Evolutionary conservation across 1,284 basidiomycete species (phyloP), one percentile per base, ranked within the genome.

Genomic region (Microbotryum lychnidis-dioicae): DNA sequence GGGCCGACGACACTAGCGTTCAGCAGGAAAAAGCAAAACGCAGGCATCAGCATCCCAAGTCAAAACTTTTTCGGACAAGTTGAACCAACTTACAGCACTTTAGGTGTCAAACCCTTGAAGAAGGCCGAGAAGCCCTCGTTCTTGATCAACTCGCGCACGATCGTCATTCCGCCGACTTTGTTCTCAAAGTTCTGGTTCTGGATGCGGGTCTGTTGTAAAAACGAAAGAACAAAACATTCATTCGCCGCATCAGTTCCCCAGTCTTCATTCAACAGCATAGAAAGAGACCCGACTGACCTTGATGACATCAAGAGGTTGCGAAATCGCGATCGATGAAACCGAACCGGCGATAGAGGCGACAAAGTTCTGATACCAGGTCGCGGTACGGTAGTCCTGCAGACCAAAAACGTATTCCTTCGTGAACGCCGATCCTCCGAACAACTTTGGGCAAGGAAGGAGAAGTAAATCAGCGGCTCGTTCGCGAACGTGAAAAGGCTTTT

Each of bases 161-260:
- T 89, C 1, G 84, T 84, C 56, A 87, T 72, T n/a, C 96, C 94
- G 46, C 84, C 82, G 44, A 80, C 88, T 74, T 92, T 91, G 60
- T 81, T 82, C 78, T 94, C 90, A 74, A 98, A 98, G 81, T 97
- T 96, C 68, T 92, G 91, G 76, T 97, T 97, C 76, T 97, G 94
- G 68, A 97, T 96, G 52, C 92, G 87, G 29, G 91, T 94, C 80
- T 50, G 47, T 6, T 20, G 4, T 5, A 42, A 31, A 31, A 9
- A 31, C 31, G 31, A 10, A 8, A 31, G 9, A 31, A 9, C 31
- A 31, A 31, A 31, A 9, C 8, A 31, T 10, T 2, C 31, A 31
- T 2, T 31, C 31, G 7, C 31, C 31, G 31, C 31, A 31, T 31
- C 31, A 31, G 31, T 31, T 31, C 31, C 31, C 31, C 9, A 7